These are phyloP conservation scores for Irpex sp. DNA, from an alignment of 1,284 basidiomycete genomes.

Conservation along the genomic window DNA sequence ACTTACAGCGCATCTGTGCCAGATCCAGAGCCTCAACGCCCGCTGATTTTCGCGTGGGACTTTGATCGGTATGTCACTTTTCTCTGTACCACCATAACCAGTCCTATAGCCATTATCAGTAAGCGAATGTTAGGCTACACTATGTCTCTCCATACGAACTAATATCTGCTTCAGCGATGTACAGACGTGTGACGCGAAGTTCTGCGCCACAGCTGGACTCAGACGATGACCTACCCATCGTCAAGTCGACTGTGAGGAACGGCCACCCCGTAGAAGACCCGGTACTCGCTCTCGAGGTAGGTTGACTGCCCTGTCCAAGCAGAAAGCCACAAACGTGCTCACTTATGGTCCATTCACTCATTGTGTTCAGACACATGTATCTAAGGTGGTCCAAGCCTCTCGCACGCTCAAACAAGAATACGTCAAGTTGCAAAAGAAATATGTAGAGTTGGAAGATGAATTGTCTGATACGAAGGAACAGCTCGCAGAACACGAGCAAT, in stretches of 20 bases:
- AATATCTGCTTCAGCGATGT: neutral
- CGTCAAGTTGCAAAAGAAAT: slow-evolving; percentile 19
- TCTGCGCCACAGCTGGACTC: neutral
- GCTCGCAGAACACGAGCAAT: slow-evolving; percentile 23
- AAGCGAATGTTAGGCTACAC: too few relatives aligned
- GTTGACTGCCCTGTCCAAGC: neutral
- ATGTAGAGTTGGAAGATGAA: slow-evolving; percentile 23
- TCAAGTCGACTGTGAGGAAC: neutral
- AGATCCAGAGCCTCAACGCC: too few relatives aligned
- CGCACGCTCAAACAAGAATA: slow-evolving; percentile 19
- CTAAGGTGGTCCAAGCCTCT: slow-evolving; percentile 19
- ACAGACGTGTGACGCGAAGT: neutral
- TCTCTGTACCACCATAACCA: too few relatives aligned
- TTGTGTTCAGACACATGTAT: slow-evolving; percentile 21
- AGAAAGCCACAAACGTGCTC: neutral
- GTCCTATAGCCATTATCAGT: too few relatives aligned
- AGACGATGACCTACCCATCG: neutral
- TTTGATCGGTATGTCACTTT: too few relatives aligned
- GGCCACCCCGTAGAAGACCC: neutral
- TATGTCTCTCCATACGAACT: neutral
- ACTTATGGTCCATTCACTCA: too few relatives aligned
- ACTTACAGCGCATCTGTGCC: too few relatives aligned
- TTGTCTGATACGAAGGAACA: slow-evolving; percentile 23
- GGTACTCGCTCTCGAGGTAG: neutral
- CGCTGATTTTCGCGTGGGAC: too few relatives aligned